Evolutionary conservation across 805 yeast genomes (phyloP).

Genomic region (Peterozyma xylosa): DNA sequence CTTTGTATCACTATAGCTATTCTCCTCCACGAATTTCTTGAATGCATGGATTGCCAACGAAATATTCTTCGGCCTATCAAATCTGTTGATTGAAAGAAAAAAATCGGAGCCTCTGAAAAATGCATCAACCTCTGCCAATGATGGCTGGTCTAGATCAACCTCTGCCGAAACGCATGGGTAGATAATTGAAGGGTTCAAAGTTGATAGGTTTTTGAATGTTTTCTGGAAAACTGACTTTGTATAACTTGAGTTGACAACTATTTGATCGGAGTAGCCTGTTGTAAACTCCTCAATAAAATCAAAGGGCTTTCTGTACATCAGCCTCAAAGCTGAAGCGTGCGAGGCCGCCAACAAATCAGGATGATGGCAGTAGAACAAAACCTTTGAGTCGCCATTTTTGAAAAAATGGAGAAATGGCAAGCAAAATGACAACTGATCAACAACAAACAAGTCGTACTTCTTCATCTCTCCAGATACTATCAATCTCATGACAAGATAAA

Average conservation of each 20-base stretch:
- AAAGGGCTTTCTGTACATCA: slow-evolving; percentile 72
- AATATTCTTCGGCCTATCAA: slow-evolving; percentile 80
- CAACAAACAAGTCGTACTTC: slow-evolving; percentile 63
- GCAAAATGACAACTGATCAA: slow-evolving; percentile 85
- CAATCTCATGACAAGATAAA: slow-evolving; percentile 45
- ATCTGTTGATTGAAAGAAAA: slow-evolving; percentile 78
- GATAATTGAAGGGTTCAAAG: slow-evolving; percentile 44
- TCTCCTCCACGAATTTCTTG: slow-evolving; percentile 29
- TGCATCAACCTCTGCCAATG: slow-evolving; percentile 23
- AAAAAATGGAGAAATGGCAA: slow-evolving; percentile 59
- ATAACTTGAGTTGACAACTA: slow-evolving; percentile 85
- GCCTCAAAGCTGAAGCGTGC: slow-evolving; percentile 46
- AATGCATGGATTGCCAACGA: slow-evolving; percentile 70
- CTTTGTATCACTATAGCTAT: slow-evolving; percentile 23
- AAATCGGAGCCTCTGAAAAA: slow-evolving; percentile 30
- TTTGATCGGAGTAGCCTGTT: slow-evolving; percentile 64
- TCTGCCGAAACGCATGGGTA: slow-evolving; percentile 71
- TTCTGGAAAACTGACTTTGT: slow-evolving; percentile 62
- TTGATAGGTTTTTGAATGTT: slow-evolving; percentile 43
- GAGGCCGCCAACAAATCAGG: slow-evolving; percentile 80
- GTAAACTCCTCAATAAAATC: slow-evolving; percentile 79
- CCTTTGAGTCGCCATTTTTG: slow-evolving; percentile 32
- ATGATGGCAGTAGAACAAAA: slow-evolving; percentile 90
- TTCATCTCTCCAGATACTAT: slow-evolving; percentile 40
- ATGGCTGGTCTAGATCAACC: slow-evolving; percentile 12